Evolutionary conservation across 2,329 filamentous ascomycete species (phyloP), one percentile per base, ranked within the genome.

Genomic region (Cladorrhinum sp.): DNA sequence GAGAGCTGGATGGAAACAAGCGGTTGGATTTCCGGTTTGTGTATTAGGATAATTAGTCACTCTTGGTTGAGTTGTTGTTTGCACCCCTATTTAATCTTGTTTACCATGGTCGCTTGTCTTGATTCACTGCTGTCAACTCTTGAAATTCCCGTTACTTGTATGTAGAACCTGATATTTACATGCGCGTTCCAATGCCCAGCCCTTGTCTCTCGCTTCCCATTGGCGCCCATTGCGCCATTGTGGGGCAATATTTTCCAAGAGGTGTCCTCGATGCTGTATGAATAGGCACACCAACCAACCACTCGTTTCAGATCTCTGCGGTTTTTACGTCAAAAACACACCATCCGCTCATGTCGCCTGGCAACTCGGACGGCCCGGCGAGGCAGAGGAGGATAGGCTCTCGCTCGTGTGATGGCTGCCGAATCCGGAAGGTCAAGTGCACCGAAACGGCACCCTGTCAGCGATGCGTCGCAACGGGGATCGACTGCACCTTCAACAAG

Each of bases 401-500:
- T 61, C 68, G 78, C 28, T 79, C 80, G 10, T 82, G 80, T 68
- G 80, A 82, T 63, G 79, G 76, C 20, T 83, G 80, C 72, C 82
- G 80, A 71, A 75, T 83, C 48, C 76, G 80, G 58, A 83, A 83
- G 71, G 77, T 82, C 61, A 76, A 77, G 52, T 83, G 80, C 67
- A 77, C 76, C 14, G 80, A 80, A 54, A 70, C 72, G 1, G 72
- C 77, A 21, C 80, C 80, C 6, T 83, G 80, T 60, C 71, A 71
- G 24, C 75, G 77, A 9, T 83, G 80, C 64, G 67, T 71, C 23
- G 73, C 76, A 16, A 74, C 77, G 2, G 73, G 76, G 7, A 76
- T 82, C 55, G 73, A 77, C 16, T 82, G 80, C 67, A 82, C 80
- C n/a, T 83, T 82, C 68, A 76, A 77, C 60, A 76, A 75, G 14